phyloP scores from a whole-genome alignment of 371 early-diverging fungal genomes.

The Zopfochytrium polystomum region DNA sequence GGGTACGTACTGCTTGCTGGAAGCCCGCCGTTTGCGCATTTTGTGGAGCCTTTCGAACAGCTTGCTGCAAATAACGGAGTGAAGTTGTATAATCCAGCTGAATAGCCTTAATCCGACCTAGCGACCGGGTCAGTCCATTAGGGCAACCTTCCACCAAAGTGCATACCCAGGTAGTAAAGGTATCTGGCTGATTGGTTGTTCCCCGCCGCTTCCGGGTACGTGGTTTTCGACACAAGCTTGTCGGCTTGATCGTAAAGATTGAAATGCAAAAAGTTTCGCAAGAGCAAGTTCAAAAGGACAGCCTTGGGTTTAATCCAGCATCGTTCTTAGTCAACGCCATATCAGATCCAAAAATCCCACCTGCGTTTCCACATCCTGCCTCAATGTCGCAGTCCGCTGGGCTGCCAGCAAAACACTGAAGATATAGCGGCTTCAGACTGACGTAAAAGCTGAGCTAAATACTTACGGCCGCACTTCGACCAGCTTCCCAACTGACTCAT shows the following conservation, averaged over 20 bases:
- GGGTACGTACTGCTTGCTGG: slow-evolving; percentile 70
- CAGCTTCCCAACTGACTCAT: slow-evolving; percentile 69
- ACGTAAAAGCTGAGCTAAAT: background rate
- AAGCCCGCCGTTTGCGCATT: slow-evolving; percentile 86
- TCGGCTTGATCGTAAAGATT: slow-evolving; percentile 95
- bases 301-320: slow-evolving; percentile 54
- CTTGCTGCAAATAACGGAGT: slow-evolving; percentile 82
- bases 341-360: slow-evolving; percentile 4
- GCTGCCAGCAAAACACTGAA: slow-evolving; percentile 55
- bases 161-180: slow-evolving; percentile 80
- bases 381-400: slow-evolving; percentile 85
- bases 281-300: slow-evolving; percentile 80
- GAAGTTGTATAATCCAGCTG: slow-evolving; percentile 93
- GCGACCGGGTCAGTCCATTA: too few relatives aligned
- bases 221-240: slow-evolving; percentile 86
- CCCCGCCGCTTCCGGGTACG: slow-evolving; percentile 85
- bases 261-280: slow-evolving; percentile 86
- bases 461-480: slow-evolving; percentile 75
- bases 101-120: slow-evolving; percentile 89
- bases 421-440: background rate
- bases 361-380: slow-evolving; percentile 78
- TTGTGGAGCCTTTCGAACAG: slow-evolving; percentile 93
- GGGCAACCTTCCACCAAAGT: background rate
- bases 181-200: slow-evolving; percentile 93
- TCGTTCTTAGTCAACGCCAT: background rate